Percentiles rank a stretch among this genome's conserved stretches.
Conservation (phyloP, 805 yeast species). For the Wickerhamomyces queroliae region DNA sequence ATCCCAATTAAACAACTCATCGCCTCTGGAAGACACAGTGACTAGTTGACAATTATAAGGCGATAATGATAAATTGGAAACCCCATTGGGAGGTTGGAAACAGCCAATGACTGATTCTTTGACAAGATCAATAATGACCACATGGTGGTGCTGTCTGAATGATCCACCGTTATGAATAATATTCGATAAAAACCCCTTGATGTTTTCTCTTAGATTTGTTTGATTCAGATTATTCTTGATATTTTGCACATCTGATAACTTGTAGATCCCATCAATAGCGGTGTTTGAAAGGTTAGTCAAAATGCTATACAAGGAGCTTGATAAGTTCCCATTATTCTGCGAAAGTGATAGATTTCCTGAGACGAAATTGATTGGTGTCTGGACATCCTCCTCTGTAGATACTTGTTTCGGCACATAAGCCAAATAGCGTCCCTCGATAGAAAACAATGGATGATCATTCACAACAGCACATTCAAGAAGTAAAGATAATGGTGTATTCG, state of each 20-base stretch:
- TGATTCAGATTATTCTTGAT: constrained; percentile 10
- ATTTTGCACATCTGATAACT: constrained; percentile 35
- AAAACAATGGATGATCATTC: constrained; percentile 35
- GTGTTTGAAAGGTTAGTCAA: constrained; percentile 42
- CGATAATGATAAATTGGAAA: constrained; percentile 53
- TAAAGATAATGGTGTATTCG: constrained; percentile 13
- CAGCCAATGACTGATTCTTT: constrained; percentile 31
- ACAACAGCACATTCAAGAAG: constrained; percentile 11
- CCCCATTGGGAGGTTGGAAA: constrained; percentile 58
- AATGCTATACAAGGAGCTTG: constrained; percentile 16
- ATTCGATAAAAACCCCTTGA: constrained; percentile 7
- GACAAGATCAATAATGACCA: constrained; percentile 43
- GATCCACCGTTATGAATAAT: constrained; percentile 10
- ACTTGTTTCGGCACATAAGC: constrained; percentile 29
- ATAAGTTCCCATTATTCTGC: neutral
- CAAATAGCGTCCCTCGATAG: constrained; percentile 34
- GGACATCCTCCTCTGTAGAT: neutral
- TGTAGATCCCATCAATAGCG: constrained; percentile 46
- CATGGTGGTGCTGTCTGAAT: constrained; percentile 20
- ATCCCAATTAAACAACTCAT: constrained; percentile 61
- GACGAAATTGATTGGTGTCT: neutral
- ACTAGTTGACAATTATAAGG: constrained; percentile 55
- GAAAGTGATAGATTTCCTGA: neutral
- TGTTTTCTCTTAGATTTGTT: constrained; percentile 4
- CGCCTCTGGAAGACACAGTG: constrained; percentile 53